Conservation (phyloP, 2,329 filamentous ascomycete genomes). For the Metarhizium album region DNA sequence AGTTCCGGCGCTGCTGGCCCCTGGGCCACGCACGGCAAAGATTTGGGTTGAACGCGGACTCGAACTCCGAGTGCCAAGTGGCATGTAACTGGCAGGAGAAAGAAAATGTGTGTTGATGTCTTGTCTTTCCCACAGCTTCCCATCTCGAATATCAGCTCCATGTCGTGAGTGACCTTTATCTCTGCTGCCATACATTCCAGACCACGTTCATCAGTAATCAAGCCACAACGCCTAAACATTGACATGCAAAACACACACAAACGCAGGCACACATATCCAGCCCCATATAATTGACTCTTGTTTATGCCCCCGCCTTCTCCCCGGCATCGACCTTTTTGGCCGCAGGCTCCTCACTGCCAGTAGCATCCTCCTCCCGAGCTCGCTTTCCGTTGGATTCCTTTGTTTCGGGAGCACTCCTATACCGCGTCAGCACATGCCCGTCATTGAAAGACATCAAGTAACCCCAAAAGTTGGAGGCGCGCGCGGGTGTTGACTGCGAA, state of each 20-base stretch:
- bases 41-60: too few species aligned
- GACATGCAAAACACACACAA: background rate
- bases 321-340: constrained; percentile 54
- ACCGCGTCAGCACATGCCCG: constrained; percentile 9
- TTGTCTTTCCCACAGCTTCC: background rate
- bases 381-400: constrained; percentile 38
- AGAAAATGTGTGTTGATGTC: background rate
- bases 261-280: too few species aligned
- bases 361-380: constrained; percentile 38
- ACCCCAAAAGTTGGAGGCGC: too few species aligned
- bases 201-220: background rate
- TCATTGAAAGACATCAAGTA: background rate
- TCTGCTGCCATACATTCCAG: background rate
- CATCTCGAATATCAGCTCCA: background rate
- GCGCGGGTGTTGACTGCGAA: background rate
- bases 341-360: constrained; percentile 30
- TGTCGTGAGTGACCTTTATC: background rate
- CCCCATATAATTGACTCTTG: background rate
- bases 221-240: background rate
- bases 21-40: too few species aligned
- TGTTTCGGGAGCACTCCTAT: constrained; percentile 20
- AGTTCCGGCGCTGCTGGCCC: too few species aligned
- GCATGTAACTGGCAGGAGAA: too few species aligned
- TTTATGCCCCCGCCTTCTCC: constrained; percentile 15
- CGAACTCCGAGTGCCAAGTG: too few species aligned